Evolutionary conservation across 371 early-diverging fungal species (phyloP), one percentile per base, ranked within the genome.

Genomic region (Furculomyces boomerangus): DNA sequence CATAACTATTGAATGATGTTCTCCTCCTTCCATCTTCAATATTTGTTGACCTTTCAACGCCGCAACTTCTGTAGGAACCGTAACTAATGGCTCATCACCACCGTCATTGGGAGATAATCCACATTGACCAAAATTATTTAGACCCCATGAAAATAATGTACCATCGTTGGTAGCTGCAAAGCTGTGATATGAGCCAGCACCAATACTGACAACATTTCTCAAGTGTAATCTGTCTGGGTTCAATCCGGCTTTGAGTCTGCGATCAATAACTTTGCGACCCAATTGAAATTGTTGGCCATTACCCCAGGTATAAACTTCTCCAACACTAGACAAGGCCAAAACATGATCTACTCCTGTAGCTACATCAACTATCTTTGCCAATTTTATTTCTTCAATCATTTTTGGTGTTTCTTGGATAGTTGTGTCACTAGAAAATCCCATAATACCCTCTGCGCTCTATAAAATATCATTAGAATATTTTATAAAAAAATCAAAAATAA

Each of bases 111-210:
- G 66, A 49, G 57, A 77, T 62, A 74, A 63, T 45, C 74, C 96
- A 74, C 77, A 94, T 67, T 99, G 99, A 50, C 86, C 84, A 62
- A 80, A 89, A 59, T 92, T 89, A 70, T 99, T 99, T 45, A 91
- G 75, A 29, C 99, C 99, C 85, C 91, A 93, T 5, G 80, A 75
- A 62, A 77, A 90, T 2, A 88, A 73, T 27, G 76, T 65, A 50
- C 81, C 77, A 26, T 74, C 71, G 7, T 59, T 56, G 28, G 58
- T 56, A 2, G 64, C 57, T 7, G 88, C 85, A 53, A 93, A 84
- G 0, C 88, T 84, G 66, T 91, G 88, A 65, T 90, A 88, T 3
- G 83, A 75, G 5, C 96, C 97, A 25, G 86, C 77, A 28, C 79
- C 88, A 25, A 88, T 83, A 25, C 64, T 59, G 26, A 60, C 70